Evolutionary conservation across 495 filamentous ascomycete species (phyloP).

Genomic region (Lepidopterella palustris): DNA sequence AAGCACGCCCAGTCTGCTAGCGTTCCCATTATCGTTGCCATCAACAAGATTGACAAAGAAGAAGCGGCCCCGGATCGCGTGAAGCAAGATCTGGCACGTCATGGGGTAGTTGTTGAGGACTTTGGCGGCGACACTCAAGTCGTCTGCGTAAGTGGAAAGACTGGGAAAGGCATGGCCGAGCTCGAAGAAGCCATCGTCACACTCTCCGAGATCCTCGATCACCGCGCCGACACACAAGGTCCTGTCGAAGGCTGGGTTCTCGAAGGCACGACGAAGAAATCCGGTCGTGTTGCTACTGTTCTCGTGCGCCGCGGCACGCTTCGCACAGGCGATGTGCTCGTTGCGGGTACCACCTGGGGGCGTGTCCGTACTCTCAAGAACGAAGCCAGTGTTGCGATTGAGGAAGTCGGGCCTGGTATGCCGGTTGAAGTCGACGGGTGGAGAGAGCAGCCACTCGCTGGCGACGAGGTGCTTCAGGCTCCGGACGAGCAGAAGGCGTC

Average conservation of each 20-base stretch:
- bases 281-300: conserved; percentile 81
- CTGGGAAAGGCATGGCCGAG: conserved; percentile 83
- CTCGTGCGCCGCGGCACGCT: conserved; percentile 85
- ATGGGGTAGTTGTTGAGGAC: conserved; percentile 89
- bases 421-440: conserved; percentile 92
- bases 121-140: conserved; percentile 92
- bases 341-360: conserved; percentile 81
- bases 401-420: conserved; percentile 75
- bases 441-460: conserved; percentile 84
- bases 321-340: conserved; percentile 70
- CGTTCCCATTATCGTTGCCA: conserved; percentile 95
- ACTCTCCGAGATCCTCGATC: conserved; percentile 81
- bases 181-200: conserved; percentile 84
- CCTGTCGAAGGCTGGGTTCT: conserved; percentile 89
- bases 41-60: conserved; percentile 93
- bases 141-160: conserved; percentile 86
- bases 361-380: conserved; percentile 76
- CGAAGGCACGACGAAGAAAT: conserved; percentile 82
- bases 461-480: conserved; percentile 81
- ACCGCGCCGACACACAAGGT: conserved; percentile 70
- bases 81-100: conserved; percentile 76
- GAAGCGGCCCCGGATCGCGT: conserved; percentile 71
- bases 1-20: conserved; percentile 86
- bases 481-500: conserved; percentile 72
- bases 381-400: conserved; percentile 68